Evolutionary conservation across 306 rosid genomes (phyloP).

Genomic region (Neltuma alba): DNA sequence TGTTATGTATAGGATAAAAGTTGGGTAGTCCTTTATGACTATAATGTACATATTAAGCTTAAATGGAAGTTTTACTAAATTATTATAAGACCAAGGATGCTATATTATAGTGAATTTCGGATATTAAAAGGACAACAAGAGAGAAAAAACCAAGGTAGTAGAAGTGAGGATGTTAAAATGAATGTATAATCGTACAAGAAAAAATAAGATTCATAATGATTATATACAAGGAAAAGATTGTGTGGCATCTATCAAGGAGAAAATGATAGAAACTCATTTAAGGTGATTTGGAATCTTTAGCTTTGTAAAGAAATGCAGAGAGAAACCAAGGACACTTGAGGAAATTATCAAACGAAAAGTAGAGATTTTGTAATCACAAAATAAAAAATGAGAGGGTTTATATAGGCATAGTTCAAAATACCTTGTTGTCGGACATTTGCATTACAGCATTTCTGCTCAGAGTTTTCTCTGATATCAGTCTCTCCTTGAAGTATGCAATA

Average conservation of each 20-base stretch:
- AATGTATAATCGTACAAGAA: not conserved
- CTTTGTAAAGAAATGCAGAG: not conserved
- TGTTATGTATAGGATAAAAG: not conserved
- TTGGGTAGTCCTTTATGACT: not conserved
- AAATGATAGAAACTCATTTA: not conserved
- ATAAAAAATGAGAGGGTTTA: constrained; percentile 22
- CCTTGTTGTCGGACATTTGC: constrained; percentile 67
- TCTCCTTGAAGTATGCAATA: constrained; percentile 66
- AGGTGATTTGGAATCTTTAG: constrained; percentile 26
- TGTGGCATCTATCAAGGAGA: not conserved
- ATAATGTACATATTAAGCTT: not conserved
- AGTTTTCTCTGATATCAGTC: constrained; percentile 78
- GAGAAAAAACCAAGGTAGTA: not conserved
- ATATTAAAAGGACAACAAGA: not conserved
- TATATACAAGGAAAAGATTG: not conserved
- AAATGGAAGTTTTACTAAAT: not conserved
- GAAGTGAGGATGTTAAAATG: not conserved
- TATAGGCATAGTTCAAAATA: constrained; percentile 34
- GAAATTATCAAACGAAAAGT: not conserved
- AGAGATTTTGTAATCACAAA: constrained; percentile 22
- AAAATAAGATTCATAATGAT: not conserved
- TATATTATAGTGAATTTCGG: not conserved
- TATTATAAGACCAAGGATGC: not conserved
- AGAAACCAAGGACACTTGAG: not conserved
- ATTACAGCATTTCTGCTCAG: constrained; percentile 72